Evolutionary conservation across 176 grass and related monocot genomes (phyloP).

Genomic region (Triticum turgidum): DNA sequence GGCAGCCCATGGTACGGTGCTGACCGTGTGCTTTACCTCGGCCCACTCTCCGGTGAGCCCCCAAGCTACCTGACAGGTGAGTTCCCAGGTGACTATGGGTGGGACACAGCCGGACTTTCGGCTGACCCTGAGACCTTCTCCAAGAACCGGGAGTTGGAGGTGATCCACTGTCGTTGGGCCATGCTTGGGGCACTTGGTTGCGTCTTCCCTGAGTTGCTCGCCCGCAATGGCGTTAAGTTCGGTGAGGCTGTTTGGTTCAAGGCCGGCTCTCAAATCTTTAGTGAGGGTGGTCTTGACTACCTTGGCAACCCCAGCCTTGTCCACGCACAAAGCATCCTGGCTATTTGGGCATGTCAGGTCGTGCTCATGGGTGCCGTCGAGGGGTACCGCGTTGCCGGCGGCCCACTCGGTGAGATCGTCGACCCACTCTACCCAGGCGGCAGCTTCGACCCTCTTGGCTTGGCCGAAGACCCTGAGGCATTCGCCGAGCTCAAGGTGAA

Average conservation of each 20-base stretch:
- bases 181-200: background rate
- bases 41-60: background rate
- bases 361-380: background rate
- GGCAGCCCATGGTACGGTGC: background rate
- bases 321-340: background rate
- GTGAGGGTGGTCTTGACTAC: background rate
- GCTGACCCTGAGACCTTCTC: background rate
- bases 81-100: background rate
- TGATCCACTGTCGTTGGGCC: background rate
- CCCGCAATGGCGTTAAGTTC: background rate
- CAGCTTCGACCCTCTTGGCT: background rate
- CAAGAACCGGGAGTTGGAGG: background rate
- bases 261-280: conserved; percentile 2
- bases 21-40: background rate
- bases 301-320: background rate
- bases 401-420: background rate
- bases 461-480: background rate
- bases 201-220: background rate
- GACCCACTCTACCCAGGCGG: background rate
- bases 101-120: background rate
- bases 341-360: background rate
- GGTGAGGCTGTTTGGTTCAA: background rate
- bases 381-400: background rate
- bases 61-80: background rate
- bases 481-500: conserved; percentile 6